A percentile compares a stretch with the other conserved stretches of the same genome.
These are phyloP conservation scores for Sanguinoderma infundibulare DNA, from an alignment of 1,284 basidiomycete genomes.

Conservation along the genomic window DNA sequence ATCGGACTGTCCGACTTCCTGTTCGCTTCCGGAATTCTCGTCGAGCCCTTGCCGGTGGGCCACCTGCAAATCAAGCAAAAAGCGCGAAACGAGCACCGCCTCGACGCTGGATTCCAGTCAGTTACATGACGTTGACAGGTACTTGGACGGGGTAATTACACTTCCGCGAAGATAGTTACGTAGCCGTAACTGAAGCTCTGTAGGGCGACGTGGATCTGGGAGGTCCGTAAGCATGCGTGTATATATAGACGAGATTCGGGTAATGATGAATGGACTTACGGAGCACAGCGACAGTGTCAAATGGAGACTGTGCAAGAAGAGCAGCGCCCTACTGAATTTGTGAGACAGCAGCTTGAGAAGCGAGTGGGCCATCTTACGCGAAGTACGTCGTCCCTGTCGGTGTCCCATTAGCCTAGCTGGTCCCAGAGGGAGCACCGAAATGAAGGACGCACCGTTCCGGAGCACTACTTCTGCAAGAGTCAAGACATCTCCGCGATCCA, in stretches of 20 bases:
- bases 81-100: conserved; percentile 5
- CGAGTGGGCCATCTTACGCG: neutral
- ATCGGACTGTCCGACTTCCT: neutral
- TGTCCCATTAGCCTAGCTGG: neutral
- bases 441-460: neutral
- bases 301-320: neutral
- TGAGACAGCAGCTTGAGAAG: neutral
- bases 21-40: neutral
- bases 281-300: neutral
- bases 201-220: conserved; percentile 1
- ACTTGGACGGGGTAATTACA: neutral
- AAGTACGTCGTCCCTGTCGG: neutral
- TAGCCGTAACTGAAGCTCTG: neutral
- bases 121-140: neutral
- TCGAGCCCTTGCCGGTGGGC: neutral
- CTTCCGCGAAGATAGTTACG: conserved; percentile 1
- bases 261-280: neutral
- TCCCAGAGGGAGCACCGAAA: too few relatives aligned
- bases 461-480: neutral
- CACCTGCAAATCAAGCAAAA: conserved; percentile 3
- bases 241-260: neutral
- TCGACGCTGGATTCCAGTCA: neutral
- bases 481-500: neutral
- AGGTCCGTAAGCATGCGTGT: neutral
- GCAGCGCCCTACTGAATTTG: neutral